phyloP scores from a whole-genome alignment of 306 rosid species.

The Carpinus viminea region DNA sequence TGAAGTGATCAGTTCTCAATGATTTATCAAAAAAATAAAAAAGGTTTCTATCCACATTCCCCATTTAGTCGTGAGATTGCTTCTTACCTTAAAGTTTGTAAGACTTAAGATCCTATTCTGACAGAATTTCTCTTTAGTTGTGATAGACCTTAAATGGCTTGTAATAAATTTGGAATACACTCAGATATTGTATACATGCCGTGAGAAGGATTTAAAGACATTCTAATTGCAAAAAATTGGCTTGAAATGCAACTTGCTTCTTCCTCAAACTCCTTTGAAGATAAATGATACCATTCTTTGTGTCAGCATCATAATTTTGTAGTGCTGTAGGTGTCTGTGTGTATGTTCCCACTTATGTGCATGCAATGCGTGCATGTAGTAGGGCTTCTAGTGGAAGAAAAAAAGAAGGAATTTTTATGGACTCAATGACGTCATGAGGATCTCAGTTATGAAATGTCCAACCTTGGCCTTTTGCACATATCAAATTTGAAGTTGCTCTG shows the following conservation, averaged over 20 bases:
- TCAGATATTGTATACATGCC: neutral
- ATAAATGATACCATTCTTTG: neutral
- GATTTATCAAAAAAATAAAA: neutral
- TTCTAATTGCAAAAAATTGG: neutral
- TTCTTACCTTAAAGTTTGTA: conserved; percentile 11
- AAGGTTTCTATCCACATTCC: neutral
- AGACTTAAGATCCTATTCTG: neutral
- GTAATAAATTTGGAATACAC: neutral
- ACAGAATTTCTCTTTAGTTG: conserved; percentile 9
- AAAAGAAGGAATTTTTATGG: neutral
- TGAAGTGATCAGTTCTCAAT: conserved; percentile 3
- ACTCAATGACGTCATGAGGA: neutral
- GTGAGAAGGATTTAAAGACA: neutral
- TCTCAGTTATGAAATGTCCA: neutral
- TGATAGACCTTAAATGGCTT: conserved; percentile 15
- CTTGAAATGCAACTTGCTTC: neutral
- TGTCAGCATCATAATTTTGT: neutral
- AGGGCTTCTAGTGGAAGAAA: neutral
- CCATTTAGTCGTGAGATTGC: neutral
- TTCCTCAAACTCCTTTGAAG: neutral
- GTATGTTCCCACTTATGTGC: neutral
- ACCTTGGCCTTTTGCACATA: neutral
- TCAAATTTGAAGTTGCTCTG: neutral
- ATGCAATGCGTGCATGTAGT: neutral
- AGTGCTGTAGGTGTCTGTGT: neutral